Percentiles rank a stretch among this genome's conserved stretches.
phyloP scores from a whole-genome alignment of 768 basidiomycete species.

The Leccinum longicurvipes region DNA sequence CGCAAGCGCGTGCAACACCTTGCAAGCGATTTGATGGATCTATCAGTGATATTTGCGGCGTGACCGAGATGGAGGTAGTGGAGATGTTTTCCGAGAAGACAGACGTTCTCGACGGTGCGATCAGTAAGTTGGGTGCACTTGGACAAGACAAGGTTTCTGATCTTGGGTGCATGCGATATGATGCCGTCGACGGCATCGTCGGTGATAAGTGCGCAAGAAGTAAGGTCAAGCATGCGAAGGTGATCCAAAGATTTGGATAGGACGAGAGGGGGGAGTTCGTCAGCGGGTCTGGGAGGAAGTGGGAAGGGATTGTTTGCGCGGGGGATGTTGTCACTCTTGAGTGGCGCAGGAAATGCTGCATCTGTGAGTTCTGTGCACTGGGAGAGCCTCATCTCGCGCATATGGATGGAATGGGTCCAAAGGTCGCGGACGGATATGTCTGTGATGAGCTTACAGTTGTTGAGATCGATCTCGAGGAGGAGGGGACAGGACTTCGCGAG shows the following conservation, averaged over 20 bases:
- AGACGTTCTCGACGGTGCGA: conserved; percentile 77
- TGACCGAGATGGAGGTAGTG: conserved; percentile 97
- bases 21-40: conserved; percentile 78
- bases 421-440: conserved; percentile 78
- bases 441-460: conserved; percentile 74
- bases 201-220: conserved; percentile 75
- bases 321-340: conserved; percentile 37
- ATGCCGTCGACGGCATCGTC: conserved; percentile 85
- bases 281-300: conserved; percentile 31
- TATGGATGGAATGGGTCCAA: conserved; percentile 73
- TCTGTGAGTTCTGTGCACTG: conserved; percentile 78
- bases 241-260: conserved; percentile 70
- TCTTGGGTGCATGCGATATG: conserved; percentile 73
- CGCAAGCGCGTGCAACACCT: conserved; percentile 84
- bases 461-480: conserved; percentile 92
- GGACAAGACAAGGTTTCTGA: conserved; percentile 82
- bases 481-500: conserved; percentile 79
- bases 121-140: conserved; percentile 83
- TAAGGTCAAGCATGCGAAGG: conserved; percentile 90
- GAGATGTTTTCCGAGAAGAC: conserved; percentile 83
- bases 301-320: conserved; percentile 43
- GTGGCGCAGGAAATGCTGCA: conserved; percentile 77
- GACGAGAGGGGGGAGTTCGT: conserved; percentile 64
- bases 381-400: conserved; percentile 89
- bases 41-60: conserved; percentile 85